phyloP scores from a whole-genome alignment of 768 basidiomycete species.

The Harrya chromipes region DNA sequence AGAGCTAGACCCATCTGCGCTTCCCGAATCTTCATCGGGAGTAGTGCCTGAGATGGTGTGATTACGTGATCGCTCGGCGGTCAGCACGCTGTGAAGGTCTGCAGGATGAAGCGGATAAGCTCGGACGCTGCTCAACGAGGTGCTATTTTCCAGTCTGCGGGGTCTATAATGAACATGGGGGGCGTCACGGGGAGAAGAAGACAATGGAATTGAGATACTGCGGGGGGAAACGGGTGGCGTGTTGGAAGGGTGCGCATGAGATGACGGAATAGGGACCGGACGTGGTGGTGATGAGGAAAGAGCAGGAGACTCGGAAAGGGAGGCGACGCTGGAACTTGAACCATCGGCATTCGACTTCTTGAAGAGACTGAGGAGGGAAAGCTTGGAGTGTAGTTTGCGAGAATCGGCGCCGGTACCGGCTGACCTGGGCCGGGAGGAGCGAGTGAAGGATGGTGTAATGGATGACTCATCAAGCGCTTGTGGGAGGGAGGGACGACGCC shows the following conservation, averaged over 20 bases:
- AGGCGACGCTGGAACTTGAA: slow-evolving; percentile 34
- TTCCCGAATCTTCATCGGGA: slow-evolving; percentile 23
- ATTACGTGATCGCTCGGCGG: slow-evolving; percentile 33
- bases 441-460: slow-evolving; percentile 30
- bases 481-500: slow-evolving; percentile 70
- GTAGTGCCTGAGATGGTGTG: slow-evolving; percentile 34
- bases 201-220: slow-evolving; percentile 19
- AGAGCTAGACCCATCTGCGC: slow-evolving; percentile 19
- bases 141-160: slow-evolving; percentile 22
- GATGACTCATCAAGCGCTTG: slow-evolving; percentile 42
- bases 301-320: slow-evolving; percentile 28
- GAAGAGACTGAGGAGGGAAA: slow-evolving; percentile 72
- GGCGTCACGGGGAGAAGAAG: slow-evolving; percentile 31
- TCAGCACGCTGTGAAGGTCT: slow-evolving; percentile 47
- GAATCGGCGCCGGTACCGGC: slow-evolving; percentile 67
- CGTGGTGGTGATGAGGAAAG: slow-evolving; percentile 27
- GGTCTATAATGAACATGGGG: slow-evolving; percentile 16
- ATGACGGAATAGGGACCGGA: slow-evolving; percentile 21
- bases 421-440: slow-evolving; percentile 61
- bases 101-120: slow-evolving; percentile 41
- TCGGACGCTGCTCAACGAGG: slow-evolving; percentile 20
- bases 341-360: slow-evolving; percentile 51
- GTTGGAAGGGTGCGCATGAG: slow-evolving; percentile 15
- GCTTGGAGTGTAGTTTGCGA: slow-evolving; percentile 60
- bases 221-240: slow-evolving; percentile 31